Conservation (phyloP, 768 basidiomycete genomes). For the Leucocoprinus leucothites region DNA sequence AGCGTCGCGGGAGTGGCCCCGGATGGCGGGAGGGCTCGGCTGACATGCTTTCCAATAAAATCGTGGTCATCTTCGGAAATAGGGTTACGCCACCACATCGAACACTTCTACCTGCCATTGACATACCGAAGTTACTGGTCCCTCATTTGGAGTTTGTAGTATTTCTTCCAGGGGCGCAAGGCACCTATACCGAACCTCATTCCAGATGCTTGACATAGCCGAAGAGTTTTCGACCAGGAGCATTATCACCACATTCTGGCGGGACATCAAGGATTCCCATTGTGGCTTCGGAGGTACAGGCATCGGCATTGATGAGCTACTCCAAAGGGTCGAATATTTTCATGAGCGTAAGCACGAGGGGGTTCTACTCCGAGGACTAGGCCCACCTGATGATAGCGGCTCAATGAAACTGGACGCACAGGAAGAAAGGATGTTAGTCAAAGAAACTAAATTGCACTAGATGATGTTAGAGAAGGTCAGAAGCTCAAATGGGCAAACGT, state of each 20-base stretch:
- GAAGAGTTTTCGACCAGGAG: conserved; percentile 57
- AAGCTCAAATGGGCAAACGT: conserved; percentile 15
- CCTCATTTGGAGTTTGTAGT: conserved; percentile 1
- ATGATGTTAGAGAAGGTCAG: conserved; percentile 6
- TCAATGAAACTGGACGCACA: background rate
- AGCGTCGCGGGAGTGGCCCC: conserved; percentile 34
- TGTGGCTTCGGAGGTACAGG: conserved; percentile 18
- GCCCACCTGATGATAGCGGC: conserved; percentile 1
- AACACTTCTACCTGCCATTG: background rate
- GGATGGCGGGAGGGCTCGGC: background rate
- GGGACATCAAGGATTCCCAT: conserved; percentile 21
- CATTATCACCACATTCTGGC: conserved; percentile 37
- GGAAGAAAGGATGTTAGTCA: conserved; percentile 16
- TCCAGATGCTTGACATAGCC: conserved; percentile 41
- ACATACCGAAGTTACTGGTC: conserved; percentile 38
- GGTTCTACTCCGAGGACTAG: conserved; percentile 7
- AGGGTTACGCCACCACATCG: background rate
- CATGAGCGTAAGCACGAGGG: conserved; percentile 3
- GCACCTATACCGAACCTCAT: conserved; percentile 45
- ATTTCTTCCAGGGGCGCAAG: conserved; percentile 30
- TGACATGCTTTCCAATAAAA: conserved; percentile 10
- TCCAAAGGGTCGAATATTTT: background rate
- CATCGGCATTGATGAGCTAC: conserved; percentile 16
- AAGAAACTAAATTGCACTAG: conserved; percentile 6
- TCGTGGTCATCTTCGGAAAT: conserved; percentile 11